Evolutionary conservation across 1,284 basidiomycete genomes (phyloP).

Genomic region (Boletus smithii): DNA sequence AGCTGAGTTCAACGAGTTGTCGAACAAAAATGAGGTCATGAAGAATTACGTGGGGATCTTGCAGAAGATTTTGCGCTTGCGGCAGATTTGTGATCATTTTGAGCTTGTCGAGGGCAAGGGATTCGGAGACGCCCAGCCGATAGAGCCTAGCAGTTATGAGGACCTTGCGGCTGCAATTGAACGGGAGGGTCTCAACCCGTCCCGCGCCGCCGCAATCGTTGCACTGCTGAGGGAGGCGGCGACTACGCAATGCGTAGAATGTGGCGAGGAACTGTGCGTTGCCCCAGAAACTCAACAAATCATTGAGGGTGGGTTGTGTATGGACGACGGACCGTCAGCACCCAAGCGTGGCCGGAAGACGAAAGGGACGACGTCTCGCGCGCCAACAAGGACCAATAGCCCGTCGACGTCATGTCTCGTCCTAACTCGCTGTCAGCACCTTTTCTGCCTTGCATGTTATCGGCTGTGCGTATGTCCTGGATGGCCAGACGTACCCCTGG

Average conservation of each 20-base stretch:
- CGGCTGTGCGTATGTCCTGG: conserved; percentile 68
- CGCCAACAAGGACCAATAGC: conserved; percentile 65
- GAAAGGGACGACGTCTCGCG: conserved; percentile 57
- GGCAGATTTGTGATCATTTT: conserved; percentile 97
- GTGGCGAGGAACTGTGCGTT: conserved; percentile 72
- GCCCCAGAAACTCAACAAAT: conserved; percentile 43
- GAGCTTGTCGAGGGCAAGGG: conserved; percentile 85
- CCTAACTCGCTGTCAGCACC: conserved; percentile 90
- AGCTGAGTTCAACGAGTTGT: conserved; percentile 85
- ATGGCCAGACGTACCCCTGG: conserved; percentile 70
- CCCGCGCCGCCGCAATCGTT: conserved; percentile 78
- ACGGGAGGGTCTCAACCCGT: conserved; percentile 75
- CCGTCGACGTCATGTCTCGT: conserved; percentile 59
- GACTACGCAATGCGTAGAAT: conserved; percentile 85
- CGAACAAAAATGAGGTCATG: conserved; percentile 86
- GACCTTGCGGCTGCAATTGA: conserved; percentile 74
- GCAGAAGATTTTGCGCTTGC: conserved; percentile 90
- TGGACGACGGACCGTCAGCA: conserved; percentile 51
- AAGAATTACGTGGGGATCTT: conserved; percentile 98
- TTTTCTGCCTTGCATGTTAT: conserved; percentile 87
- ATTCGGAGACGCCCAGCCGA: conserved; percentile 41
- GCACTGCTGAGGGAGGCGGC: conserved; percentile 79
- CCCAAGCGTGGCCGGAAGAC: conserved; percentile 62
- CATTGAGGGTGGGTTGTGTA: conserved; percentile 40
- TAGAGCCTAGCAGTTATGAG: conserved; percentile 56